Conservation (phyloP, 2,329 filamentous ascomycete genomes). For the Aspergillus clavatus region DNA sequence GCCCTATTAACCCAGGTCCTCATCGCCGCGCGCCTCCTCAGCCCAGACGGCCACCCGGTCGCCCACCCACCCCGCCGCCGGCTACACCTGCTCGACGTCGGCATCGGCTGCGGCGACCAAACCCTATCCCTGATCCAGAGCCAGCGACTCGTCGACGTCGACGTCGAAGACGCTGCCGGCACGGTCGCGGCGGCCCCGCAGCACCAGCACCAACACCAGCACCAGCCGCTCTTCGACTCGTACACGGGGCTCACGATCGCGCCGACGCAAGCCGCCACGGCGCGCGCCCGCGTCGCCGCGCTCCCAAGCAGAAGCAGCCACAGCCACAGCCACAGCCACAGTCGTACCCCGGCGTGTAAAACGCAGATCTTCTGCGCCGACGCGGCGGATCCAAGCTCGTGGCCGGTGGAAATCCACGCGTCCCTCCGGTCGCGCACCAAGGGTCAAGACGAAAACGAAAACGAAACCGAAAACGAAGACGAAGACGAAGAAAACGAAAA, state of each 20-base stretch:
- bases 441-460: background rate
- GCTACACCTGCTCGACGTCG: constrained; percentile 45
- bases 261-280: constrained; percentile 40
- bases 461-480: no score
- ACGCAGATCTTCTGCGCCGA: constrained; percentile 48
- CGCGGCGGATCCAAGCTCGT: constrained; percentile 45
- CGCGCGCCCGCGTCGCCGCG: constrained; percentile 17
- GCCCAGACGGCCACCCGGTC: constrained; percentile 7
- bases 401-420: constrained; percentile 33
- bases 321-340: constrained; percentile 6
- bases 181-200: no score
- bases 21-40: constrained; percentile 39
- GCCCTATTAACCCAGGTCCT: constrained; percentile 49
- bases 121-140: constrained; percentile 44
- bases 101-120: constrained; percentile 58
- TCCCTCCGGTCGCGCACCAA: constrained; percentile 4
- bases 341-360: no score
- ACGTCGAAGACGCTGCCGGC: no score
- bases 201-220: no score
- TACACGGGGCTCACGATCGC: constrained; percentile 55
- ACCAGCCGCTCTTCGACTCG: constrained; percentile 29
- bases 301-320: background rate
- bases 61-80: constrained; percentile 7
- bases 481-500: background rate
- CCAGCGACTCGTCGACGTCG: no score